Evolutionary conservation across 2,329 filamentous ascomycete genomes (phyloP).

Genomic region (Hypomyces perniciosus): DNA sequence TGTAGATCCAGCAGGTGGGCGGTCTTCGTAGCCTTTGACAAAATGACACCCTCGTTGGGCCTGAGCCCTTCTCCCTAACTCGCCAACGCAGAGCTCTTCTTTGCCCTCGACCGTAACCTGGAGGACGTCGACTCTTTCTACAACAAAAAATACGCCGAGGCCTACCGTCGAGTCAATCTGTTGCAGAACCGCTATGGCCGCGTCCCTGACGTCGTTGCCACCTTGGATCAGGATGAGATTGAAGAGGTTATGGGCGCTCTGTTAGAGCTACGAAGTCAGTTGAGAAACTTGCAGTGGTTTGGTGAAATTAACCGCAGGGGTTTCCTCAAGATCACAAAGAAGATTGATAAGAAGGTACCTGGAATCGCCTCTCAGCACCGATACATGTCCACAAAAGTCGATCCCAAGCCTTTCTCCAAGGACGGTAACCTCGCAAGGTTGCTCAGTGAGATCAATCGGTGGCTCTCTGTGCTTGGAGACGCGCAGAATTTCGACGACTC

Average conservation of each 20-base stretch:
- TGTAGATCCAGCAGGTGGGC: constrained; percentile 85
- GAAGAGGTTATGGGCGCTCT: constrained; percentile 88
- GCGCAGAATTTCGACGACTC: constrained; percentile 70
- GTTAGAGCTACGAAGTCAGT: constrained; percentile 77
- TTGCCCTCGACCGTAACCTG: constrained; percentile 90
- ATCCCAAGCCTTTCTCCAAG: constrained; percentile 80
- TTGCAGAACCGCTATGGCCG: constrained; percentile 83
- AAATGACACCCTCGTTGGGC: constrained; percentile 5
- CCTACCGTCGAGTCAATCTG: constrained; percentile 74
- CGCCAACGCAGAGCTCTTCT: constrained; percentile 76
- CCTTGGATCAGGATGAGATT: constrained; percentile 79
- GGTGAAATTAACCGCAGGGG: constrained; percentile 92
- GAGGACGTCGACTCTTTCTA: constrained; percentile 97
- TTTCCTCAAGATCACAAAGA: constrained; percentile 98
- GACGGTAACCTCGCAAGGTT: constrained; percentile 48
- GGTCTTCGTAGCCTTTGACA: constrained; percentile 19
- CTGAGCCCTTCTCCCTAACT: constrained; percentile 26
- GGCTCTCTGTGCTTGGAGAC: constrained; percentile 78
- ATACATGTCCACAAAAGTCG: constrained; percentile 87
- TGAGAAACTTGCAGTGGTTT: constrained; percentile 95
- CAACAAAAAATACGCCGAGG: constrained; percentile 89
- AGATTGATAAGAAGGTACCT: constrained; percentile 90
- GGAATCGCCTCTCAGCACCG: constrained; percentile 70
- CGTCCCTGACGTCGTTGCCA: constrained; percentile 60
- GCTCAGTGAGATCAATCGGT: constrained; percentile 71